Evolutionary conservation across 495 filamentous ascomycete genomes (phyloP), one percentile per base, ranked within the genome.

Genomic region (Podospora appendiculata): DNA sequence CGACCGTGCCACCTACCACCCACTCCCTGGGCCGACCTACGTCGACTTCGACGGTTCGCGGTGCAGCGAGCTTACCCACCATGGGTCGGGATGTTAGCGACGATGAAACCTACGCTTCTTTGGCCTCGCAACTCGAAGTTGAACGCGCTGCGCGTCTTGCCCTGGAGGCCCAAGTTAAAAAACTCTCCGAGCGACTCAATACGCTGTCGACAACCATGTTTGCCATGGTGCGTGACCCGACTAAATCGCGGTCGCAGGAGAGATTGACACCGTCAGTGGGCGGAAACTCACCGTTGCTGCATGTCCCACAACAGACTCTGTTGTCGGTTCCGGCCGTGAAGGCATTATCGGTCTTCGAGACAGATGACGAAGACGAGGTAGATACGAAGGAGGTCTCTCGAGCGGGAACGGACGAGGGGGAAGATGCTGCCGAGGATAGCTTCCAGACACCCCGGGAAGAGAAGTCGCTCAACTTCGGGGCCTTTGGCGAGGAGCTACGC

Each of bases 161-260:
- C 6, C 68, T 81, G n/a, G 78, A 81, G 57, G 64, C 64, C 1
- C 64, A 75, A 46, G 77, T 81, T 17, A 70, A 64, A 47, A 71
- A 66, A 51, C 63, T 81, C 1, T 69, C 68, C 38, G 69, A 73
- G 13, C 68, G 66, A 25, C 49, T 79, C 32, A 68, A 76, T 51
- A 59, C 63, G 1, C 42, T 73, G 32, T 69, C 69, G 2, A 64
- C 63, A 2, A 65, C 67, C 18, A 63, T 68, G 55, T 68, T 64
- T 32, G 64, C 67, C 50, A 65, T 66, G 61, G 56, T 65, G 4
- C 58, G 65, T 14, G 58, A 58, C 8, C 61, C 65, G 19, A 53
- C 65, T 42, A 58, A 64, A 54, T 55, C 56, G 2, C 48, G 61
- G 10, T 64, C 57, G 8, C 57, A 59, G 12, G 60, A 65, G 45